Percentiles rank a stretch among this genome's conserved stretches.
Conservation (phyloP, 2,329 filamentous ascomycete genomes). For the Ophiostoma tasmaniense region DNA sequence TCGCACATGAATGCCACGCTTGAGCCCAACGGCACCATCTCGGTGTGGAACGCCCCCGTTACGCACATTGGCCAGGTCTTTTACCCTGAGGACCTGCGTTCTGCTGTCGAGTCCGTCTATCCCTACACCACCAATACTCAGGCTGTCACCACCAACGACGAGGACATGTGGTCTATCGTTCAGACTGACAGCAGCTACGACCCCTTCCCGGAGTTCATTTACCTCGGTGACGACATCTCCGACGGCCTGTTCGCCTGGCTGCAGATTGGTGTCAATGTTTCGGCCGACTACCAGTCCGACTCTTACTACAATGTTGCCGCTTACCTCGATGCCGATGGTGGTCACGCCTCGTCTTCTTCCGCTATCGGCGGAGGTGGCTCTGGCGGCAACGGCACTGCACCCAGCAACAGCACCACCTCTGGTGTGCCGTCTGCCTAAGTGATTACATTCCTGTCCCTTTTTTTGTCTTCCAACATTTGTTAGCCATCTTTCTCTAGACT, state of each 20-base stretch:
- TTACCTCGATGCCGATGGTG: neutral
- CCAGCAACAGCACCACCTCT: neutral
- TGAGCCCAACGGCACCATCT: constrained; percentile 41
- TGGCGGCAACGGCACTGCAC: neutral
- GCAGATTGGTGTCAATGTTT: constrained; percentile 37
- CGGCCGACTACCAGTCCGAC: constrained; percentile 36
- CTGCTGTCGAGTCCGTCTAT: constrained; percentile 36
- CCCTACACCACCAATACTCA: constrained; percentile 39
- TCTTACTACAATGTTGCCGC: constrained; percentile 34
- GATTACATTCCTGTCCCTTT: neutral
- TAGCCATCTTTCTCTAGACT: neutral
- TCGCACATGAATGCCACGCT: constrained; percentile 28
- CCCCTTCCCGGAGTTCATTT: constrained; percentile 48
- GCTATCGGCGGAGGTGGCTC: neutral
- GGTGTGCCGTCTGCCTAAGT: neutral
- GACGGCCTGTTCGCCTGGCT: constrained; percentile 47
- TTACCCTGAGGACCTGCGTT: constrained; percentile 48
- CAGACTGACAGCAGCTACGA: constrained; percentile 29
- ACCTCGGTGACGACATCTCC: constrained; percentile 41
- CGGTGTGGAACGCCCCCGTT: constrained; percentile 36
- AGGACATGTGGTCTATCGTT: constrained; percentile 35
- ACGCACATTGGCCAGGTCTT: constrained; percentile 54
- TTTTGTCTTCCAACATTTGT: neutral
- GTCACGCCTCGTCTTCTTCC: neutral
- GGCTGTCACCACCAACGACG: constrained; percentile 37